Percentiles rank a stretch among this genome's conserved stretches.
phyloP scores from a whole-genome alignment of 352 stramenopile species.

The Phytophthora citricola region DNA sequence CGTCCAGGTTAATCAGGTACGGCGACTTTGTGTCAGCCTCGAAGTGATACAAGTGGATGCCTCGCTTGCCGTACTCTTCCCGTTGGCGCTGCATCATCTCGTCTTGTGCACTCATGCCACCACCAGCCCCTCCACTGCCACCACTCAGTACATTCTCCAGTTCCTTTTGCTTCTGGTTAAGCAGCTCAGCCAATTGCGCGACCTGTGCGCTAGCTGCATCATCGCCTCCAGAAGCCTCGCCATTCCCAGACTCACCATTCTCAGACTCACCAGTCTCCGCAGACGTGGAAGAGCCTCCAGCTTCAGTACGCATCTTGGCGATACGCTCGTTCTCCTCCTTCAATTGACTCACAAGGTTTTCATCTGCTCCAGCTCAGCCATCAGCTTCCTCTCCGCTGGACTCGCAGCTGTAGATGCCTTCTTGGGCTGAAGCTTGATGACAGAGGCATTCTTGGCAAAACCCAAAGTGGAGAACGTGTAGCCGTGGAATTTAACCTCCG shows the following conservation, averaged over 20 bases:
- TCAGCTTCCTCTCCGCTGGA: slow-evolving; percentile 92
- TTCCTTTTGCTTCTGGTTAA: slow-evolving; percentile 77
- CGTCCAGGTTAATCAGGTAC: slow-evolving; percentile 95
- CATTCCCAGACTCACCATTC: slow-evolving; percentile 11
- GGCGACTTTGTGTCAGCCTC: slow-evolving; percentile 83
- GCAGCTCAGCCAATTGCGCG: slow-evolving; percentile 68
- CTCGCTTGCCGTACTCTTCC: slow-evolving; percentile 92
- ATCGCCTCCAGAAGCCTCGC: slow-evolving; percentile 34
- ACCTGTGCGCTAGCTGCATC: slow-evolving; percentile 41
- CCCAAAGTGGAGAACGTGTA: slow-evolving; percentile 96
- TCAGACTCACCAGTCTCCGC: slow-evolving; percentile 5
- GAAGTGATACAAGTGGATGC: slow-evolving; percentile 91
- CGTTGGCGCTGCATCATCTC: slow-evolving; percentile 89
- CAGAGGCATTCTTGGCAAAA: slow-evolving; percentile 94
- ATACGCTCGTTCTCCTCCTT: slow-evolving; percentile 88
- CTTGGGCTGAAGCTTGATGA: slow-evolving; percentile 96
- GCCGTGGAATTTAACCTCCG: slow-evolving; percentile 92
- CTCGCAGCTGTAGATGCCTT: slow-evolving; percentile 92
- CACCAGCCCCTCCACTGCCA: slow-evolving; percentile 41
- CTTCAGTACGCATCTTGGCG: slow-evolving; percentile 53
- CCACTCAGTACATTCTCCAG: slow-evolving; percentile 72
- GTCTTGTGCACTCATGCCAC: slow-evolving; percentile 68
- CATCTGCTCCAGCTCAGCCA: slow-evolving; percentile 95
- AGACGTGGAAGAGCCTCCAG: slow-evolving; percentile 19
- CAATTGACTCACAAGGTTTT: slow-evolving; percentile 87